Base-by-base conservation (phyloP, 495 filamentous ascomycete species). In the Apodospora peruviana region DNA sequence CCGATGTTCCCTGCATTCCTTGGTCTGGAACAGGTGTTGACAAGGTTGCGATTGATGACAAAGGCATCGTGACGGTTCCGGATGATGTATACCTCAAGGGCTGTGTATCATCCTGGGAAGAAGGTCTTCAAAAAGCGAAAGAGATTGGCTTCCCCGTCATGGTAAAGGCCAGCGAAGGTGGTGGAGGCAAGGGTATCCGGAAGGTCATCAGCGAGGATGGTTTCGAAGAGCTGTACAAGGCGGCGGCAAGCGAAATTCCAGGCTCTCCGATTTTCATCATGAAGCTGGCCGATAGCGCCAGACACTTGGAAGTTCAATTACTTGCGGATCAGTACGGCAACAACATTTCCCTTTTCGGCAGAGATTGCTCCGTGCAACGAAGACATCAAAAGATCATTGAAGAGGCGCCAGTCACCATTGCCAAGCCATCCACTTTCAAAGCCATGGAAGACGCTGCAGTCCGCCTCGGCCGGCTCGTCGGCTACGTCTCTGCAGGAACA, bases 301-400 rank as follows among this genome's bases (percentile, higher is more conserved):
- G 93, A 42, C 93, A 99, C 79, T 76, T 99, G 74, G 93, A 99
- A 69, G 93, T 99, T 36, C 93, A 99, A 70, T 72, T 99, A 58
- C 76, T 99, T 32, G 93, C 93, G 44, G 93, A 99, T 74, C 87
- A 99, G 78, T 99, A 99, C 67, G 94, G 94, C 49, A 96, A 99
- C 79, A 97, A 97, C 69, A 96, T 99, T 60, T 99, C 93, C 3
- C 80, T 99, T 19, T 97, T 97, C 58, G 93, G 93, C 55, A 83
- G 93, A 84, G 93, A 99, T 74, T 99, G 93, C 69, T 99, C 93
- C 52, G 93, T 99, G 2, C 93, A 99, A 72, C 85, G 93, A 69
- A 80, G 93, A 72, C 93, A 99, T 73, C 93, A 99, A 71, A 99
- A 99, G 76, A 99, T 99, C 68, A 99, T 99, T 55, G 93, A 99